These are phyloP conservation scores for Ophiocordyceps camponoti-saundersi DNA, from an alignment of 2,329 filamentous ascomycete species.

Conservation along the genomic window DNA sequence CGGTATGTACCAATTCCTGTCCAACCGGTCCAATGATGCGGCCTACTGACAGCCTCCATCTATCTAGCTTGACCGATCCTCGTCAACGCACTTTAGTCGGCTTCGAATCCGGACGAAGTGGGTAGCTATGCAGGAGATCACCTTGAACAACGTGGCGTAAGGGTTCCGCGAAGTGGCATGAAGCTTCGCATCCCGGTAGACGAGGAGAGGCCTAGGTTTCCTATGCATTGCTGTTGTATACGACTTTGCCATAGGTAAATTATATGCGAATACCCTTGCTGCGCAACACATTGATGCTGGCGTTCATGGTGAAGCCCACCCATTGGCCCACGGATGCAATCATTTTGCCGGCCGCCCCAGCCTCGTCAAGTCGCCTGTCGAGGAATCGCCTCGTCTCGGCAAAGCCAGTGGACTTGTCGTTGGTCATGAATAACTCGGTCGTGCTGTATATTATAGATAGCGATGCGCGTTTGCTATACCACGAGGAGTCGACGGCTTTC, in stretches of 20 bases:
- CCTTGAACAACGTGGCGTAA: background rate
- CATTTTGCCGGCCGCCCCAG: slow-evolving; percentile 42
- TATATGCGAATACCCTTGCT: slow-evolving; percentile 77
- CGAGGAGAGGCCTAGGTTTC: background rate
- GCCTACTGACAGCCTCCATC: background rate
- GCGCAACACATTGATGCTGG: slow-evolving; percentile 64
- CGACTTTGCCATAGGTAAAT: slow-evolving; percentile 4
- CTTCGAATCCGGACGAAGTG: background rate
- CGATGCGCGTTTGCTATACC: slow-evolving; percentile 56
- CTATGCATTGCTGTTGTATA: background rate
- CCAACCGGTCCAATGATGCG: background rate
- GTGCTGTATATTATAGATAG: slow-evolving; percentile 47
- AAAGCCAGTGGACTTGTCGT: slow-evolving; percentile 59
- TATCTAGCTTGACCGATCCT: slow-evolving; percentile 37
- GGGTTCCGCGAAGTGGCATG: background rate
- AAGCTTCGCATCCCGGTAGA: background rate
- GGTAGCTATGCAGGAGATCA: background rate
- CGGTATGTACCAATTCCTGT: slow-evolving; percentile 29
- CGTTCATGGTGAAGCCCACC: slow-evolving; percentile 64
- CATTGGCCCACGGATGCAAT: slow-evolving; percentile 54
- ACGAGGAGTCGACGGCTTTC: slow-evolving; percentile 61
- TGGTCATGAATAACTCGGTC: slow-evolving; percentile 87
- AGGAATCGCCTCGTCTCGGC: slow-evolving; percentile 67
- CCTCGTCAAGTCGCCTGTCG: slow-evolving; percentile 55
- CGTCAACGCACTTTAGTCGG: slow-evolving; percentile 26